Percentiles rank a stretch among this genome's conserved stretches.
phyloP scores from a whole-genome alignment of 2,329 filamentous ascomycete species.

The Trichoderma sp. region DNA sequence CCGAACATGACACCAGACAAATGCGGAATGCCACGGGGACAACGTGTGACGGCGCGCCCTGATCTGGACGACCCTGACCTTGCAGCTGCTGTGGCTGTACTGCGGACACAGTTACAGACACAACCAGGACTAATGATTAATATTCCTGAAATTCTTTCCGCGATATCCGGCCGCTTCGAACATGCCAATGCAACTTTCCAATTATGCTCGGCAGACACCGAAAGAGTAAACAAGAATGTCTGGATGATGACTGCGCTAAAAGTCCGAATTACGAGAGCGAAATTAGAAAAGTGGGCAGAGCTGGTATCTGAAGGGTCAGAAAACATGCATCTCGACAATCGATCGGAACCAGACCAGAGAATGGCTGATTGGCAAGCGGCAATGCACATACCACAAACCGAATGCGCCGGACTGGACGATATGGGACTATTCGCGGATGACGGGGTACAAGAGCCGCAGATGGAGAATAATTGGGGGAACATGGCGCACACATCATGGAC shows the following conservation, averaged over 20 bases:
- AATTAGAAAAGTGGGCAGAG: slow-evolving; percentile 48
- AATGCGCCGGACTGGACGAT: slow-evolving; percentile 2
- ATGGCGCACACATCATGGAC: slow-evolving; percentile 27
- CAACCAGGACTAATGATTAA: slow-evolving; percentile 48
- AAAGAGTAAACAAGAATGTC: slow-evolving; percentile 42
- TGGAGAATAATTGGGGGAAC: neutral
- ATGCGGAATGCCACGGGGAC: neutral
- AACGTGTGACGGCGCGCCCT: slow-evolving; percentile 20
- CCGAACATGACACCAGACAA: neutral
- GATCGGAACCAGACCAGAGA: neutral
- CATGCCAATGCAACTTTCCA: slow-evolving; percentile 41
- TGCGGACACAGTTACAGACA: slow-evolving; percentile 42
- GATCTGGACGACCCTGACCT: slow-evolving; percentile 39
- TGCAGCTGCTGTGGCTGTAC: slow-evolving; percentile 39
- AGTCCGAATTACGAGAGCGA: slow-evolving; percentile 45
- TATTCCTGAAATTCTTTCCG: slow-evolving; percentile 42
- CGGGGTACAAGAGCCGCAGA: neutral
- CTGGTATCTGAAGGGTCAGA: slow-evolving; percentile 40
- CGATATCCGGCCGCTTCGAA: slow-evolving; percentile 44
- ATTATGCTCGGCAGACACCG: slow-evolving; percentile 31
- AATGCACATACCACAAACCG: slow-evolving; percentile 1
- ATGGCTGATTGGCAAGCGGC: slow-evolving; percentile 22
- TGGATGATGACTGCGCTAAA: slow-evolving; percentile 51
- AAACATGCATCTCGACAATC: slow-evolving; percentile 23
- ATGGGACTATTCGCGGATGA: slow-evolving; percentile 2